Conservation (phyloP, 192 early-diverging fungal species). For the Rhizophagus clarus region DNA sequence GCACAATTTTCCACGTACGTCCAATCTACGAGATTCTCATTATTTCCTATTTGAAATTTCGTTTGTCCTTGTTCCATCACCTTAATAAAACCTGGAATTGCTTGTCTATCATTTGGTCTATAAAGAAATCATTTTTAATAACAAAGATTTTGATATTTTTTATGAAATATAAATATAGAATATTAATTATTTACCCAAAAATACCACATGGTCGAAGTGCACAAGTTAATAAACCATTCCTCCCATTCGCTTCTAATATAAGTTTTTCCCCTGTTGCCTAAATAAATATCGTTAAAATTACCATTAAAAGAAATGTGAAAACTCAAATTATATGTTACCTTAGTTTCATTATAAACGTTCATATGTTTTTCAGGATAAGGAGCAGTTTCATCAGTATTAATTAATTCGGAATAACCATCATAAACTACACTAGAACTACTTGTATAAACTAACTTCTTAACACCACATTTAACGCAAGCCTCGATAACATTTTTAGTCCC, state of each 20-base stretch:
- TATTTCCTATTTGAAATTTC: conserved; percentile 83
- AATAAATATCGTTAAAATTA: background rate
- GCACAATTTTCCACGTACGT: conserved; percentile 96
- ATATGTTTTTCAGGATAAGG: conserved; percentile 75
- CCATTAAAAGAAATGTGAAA: background rate
- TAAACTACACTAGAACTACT: conserved; percentile 89
- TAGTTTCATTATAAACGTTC: conserved; percentile 95
- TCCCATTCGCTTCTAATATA: conserved; percentile 74
- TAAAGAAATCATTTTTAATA: background rate
- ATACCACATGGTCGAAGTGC: conserved; percentile 87
- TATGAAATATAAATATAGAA: too few relatives aligned
- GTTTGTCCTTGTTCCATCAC: conserved; percentile 62
- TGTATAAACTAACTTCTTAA: conserved; percentile 81
- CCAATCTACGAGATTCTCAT: conserved; percentile 82
- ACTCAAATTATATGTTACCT: conserved; percentile 45
- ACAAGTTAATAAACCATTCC: conserved; percentile 65
- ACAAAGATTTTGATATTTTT: too few relatives aligned
- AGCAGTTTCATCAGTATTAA: conserved; percentile 78
- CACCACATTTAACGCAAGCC: conserved; percentile 63
- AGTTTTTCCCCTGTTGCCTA: conserved; percentile 63
- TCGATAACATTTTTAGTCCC: conserved; percentile 87
- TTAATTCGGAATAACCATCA: conserved; percentile 66
- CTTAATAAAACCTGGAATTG: conserved; percentile 66
- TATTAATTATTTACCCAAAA: conserved; percentile 54
- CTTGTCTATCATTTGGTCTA: conserved; percentile 76